Evolutionary conservation across 306 rosid species (phyloP).

Genomic region (Chamaecrista fasciculata): DNA sequence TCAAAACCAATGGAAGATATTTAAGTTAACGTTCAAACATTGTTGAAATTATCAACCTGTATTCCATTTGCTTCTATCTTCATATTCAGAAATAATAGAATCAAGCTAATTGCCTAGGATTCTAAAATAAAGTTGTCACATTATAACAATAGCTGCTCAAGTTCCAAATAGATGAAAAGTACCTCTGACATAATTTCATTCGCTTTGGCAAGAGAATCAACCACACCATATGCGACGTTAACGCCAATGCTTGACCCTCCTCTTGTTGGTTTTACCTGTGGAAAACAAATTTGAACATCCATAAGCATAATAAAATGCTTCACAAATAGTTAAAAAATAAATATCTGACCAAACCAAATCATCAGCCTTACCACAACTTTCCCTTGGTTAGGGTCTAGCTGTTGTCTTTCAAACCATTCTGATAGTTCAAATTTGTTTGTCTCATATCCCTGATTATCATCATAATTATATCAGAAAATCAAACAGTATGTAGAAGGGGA

Average conservation of each 20-base stretch:
- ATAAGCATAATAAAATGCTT: slow-evolving; percentile 22
- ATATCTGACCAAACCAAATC: slow-evolving; percentile 29
- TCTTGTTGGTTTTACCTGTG: slow-evolving; percentile 85
- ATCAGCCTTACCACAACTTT: slow-evolving; percentile 84
- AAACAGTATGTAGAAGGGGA: neutral
- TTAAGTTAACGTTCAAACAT: slow-evolving; percentile 17
- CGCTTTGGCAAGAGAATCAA: slow-evolving; percentile 69
- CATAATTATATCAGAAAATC: slow-evolving; percentile 25
- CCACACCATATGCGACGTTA: slow-evolving; percentile 82
- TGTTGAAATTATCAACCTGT: neutral
- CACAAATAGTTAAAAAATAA: slow-evolving; percentile 19
- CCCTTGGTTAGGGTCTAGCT: slow-evolving; percentile 63
- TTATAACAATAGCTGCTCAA: neutral
- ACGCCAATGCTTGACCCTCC: slow-evolving; percentile 99
- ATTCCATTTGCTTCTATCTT: neutral
- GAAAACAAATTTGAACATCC: slow-evolving; percentile 13
- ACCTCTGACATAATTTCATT: slow-evolving; percentile 76
- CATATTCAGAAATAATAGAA: neutral
- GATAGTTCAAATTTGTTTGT: slow-evolving; percentile 56
- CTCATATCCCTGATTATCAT: slow-evolving; percentile 56
- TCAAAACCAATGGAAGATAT: slow-evolving; percentile 25
- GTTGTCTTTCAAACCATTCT: slow-evolving; percentile 70
- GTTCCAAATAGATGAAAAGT: slow-evolving; percentile 23
- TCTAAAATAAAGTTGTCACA: slow-evolving; percentile 6
- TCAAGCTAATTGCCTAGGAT: neutral